Percentiles rank a stretch among this genome's conserved stretches.
phyloP scores from a whole-genome alignment of 2,329 filamentous ascomycete genomes.

The Verticillium zaregamsianum region DNA sequence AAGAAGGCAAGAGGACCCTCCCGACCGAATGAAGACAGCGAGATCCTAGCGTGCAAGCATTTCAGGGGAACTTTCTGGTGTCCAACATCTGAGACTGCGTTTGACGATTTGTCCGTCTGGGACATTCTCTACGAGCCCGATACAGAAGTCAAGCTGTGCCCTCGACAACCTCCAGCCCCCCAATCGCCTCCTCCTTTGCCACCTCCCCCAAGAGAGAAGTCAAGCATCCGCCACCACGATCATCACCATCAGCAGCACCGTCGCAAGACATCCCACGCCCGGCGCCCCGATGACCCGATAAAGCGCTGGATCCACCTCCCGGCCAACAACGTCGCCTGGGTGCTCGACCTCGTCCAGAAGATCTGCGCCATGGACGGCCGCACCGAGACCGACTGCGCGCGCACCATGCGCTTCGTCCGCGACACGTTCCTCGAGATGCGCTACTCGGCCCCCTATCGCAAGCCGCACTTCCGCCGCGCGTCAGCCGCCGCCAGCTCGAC shows the following conservation, averaged over 20 bases:
- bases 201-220: conserved; percentile 5
- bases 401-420: conserved; percentile 12
- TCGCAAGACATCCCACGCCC: conserved; percentile 6
- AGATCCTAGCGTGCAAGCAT: conserved; percentile 11
- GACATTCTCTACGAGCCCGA: conserved; percentile 13
- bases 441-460: conserved; percentile 11
- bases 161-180: not conserved
- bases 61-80: conserved; percentile 13
- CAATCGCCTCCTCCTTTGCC: conserved; percentile 3
- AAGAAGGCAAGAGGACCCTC: conserved; percentile 5
- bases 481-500: not conserved
- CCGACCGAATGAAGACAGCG: conserved; percentile 9
- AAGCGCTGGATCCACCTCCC: conserved; percentile 14
- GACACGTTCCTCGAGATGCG: conserved; percentile 14
- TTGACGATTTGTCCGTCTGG: conserved; percentile 12
- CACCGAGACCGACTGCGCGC: conserved; percentile 9
- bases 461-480: conserved; percentile 12
- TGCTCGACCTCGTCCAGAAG: conserved; percentile 13
- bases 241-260: conserved; percentile 1
- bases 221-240: not conserved
- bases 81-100: conserved; percentile 10
- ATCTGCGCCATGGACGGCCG: conserved; percentile 12
- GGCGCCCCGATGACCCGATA: not conserved
- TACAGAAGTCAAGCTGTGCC: conserved; percentile 8
- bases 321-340: conserved; percentile 14